phyloP scores from a whole-genome alignment of 2,329 filamentous ascomycete species.

The Aspergillus sp. region DNA sequence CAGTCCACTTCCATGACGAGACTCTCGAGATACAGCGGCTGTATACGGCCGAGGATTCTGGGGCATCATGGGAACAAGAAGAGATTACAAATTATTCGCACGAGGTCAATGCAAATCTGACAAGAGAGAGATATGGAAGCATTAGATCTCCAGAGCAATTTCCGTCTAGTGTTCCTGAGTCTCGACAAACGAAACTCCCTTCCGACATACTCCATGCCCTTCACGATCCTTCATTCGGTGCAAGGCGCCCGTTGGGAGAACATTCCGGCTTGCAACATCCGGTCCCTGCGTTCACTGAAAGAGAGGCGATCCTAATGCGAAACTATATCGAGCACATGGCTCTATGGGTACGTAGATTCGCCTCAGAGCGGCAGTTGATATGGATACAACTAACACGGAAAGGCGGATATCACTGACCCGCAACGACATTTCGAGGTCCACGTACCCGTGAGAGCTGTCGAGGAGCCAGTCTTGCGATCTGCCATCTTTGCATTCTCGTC shows the following conservation, averaged over 20 bases:
- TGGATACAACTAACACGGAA: not conserved
- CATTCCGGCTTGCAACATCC: not conserved
- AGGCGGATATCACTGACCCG: slow-evolving; percentile 28
- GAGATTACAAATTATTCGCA: not conserved
- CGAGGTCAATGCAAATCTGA: not conserved
- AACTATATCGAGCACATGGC: slow-evolving; percentile 30
- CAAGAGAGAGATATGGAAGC: not conserved
- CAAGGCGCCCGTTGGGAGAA: too few relatives aligned
- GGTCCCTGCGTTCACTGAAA: slow-evolving; percentile 6
- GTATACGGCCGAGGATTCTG: slow-evolving; percentile 4
- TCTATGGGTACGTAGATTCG: slow-evolving; percentile 19
- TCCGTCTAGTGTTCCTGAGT: too few relatives aligned
- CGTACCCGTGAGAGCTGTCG: slow-evolving; percentile 23
- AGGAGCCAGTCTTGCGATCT: slow-evolving; percentile 25
- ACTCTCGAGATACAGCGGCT: slow-evolving; percentile 11
- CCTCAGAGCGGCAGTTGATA: not conserved
- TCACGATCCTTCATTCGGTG: too few relatives aligned
- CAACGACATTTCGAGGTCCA: slow-evolving; percentile 26
- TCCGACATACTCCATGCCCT: too few relatives aligned
- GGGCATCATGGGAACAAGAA: not conserved
- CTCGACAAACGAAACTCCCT: too few relatives aligned
- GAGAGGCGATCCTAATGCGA: slow-evolving; percentile 17
- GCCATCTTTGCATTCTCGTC: slow-evolving; percentile 30
- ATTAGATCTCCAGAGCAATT: not conserved
- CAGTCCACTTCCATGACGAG: slow-evolving; percentile 20